phyloP scores from a whole-genome alignment of 345 rosid species.

The Camelina neglecta region DNA sequence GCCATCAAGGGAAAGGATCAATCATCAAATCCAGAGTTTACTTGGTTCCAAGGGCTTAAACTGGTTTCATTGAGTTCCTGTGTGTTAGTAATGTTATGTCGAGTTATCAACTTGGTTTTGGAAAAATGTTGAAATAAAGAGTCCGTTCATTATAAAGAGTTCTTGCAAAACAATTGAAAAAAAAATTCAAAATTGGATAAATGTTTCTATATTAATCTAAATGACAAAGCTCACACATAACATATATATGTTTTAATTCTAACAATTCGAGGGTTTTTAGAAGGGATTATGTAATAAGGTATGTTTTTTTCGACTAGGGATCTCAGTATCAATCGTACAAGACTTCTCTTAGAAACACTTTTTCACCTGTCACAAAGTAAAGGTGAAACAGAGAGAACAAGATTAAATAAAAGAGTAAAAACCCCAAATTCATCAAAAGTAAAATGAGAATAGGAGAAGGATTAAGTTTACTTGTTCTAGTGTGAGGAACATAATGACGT shows the following conservation, averaged over 20 bases:
- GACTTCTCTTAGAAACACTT: slow-evolving; percentile 64
- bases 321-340: slow-evolving; percentile 52
- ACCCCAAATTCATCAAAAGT: slow-evolving; percentile 10
- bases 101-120: slow-evolving; percentile 21
- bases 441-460: slow-evolving; percentile 17
- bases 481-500: slow-evolving; percentile 88
- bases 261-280: slow-evolving; percentile 30
- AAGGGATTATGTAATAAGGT: slow-evolving; percentile 37
- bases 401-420: slow-evolving; percentile 12
- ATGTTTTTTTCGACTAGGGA: slow-evolving; percentile 4
- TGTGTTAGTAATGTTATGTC: slow-evolving; percentile 31
- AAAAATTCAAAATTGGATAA: not conserved
- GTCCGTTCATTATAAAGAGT: not conserved
- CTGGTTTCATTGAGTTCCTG: slow-evolving; percentile 22
- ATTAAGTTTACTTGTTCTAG: slow-evolving; percentile 78
- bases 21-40: slow-evolving; percentile 88
- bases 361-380: slow-evolving; percentile 59
- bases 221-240: slow-evolving; percentile 33
- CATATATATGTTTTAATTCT: slow-evolving; percentile 14
- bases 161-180: not conserved
- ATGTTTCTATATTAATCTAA: slow-evolving; percentile 29
- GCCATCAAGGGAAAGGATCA: slow-evolving; percentile 59
- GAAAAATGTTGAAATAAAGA: slow-evolving; percentile 26
- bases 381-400: slow-evolving; percentile 22
- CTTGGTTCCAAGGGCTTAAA: slow-evolving; percentile 56